Evolutionary conservation across 1,284 basidiomycete genomes (phyloP), one percentile per base, ranked within the genome.

Genomic region (Tylopilus microsporus): DNA sequence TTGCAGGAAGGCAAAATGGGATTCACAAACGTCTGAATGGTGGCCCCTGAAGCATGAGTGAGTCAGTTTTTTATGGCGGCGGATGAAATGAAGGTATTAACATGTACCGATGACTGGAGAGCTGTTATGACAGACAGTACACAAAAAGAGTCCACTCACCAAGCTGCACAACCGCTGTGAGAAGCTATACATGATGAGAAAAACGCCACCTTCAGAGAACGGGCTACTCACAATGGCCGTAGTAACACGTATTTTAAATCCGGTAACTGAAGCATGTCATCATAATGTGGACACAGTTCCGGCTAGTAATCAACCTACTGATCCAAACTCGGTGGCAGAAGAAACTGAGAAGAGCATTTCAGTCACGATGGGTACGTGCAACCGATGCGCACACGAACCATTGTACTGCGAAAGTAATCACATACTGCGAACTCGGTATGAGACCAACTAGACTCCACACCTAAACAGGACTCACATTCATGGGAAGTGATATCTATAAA

Each of bases 281-380:
- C 32, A 32, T 32, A 32, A 32, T 32, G 32, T 32, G 32, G 32
- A 6, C 32, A 32, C 5, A 11, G 1, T 16, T 15, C 3, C 15
- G 5, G 10, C 4, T 2, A 19, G 5, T 5, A 4, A 25, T 45
- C 18, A 9, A 34, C 63, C 3, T 32, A 64, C 63, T 64, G 47
- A 64, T 62, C 62, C 62, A 64, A 30, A 64, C 57, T 36, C 55
- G 59, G 36, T 64, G 62, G 15, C 53, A 63, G 21, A 63, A 63
- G 39, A 63, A 63, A 47, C 62, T 63, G 13, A 41, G 12, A 19
- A 16, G 13, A 5, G 10, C 2, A 4, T 34, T 3, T 19, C 15
- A 13, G 25, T 8, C 19, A 45, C 13, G 21, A 49, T 46, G 2
- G 13, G 41, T 5, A 9, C 2, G 21, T 39, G 12, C 12, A 25